These are phyloP conservation scores for Castanea sativa DNA, from an alignment of 306 rosid genomes.

Conservation along the genomic window DNA sequence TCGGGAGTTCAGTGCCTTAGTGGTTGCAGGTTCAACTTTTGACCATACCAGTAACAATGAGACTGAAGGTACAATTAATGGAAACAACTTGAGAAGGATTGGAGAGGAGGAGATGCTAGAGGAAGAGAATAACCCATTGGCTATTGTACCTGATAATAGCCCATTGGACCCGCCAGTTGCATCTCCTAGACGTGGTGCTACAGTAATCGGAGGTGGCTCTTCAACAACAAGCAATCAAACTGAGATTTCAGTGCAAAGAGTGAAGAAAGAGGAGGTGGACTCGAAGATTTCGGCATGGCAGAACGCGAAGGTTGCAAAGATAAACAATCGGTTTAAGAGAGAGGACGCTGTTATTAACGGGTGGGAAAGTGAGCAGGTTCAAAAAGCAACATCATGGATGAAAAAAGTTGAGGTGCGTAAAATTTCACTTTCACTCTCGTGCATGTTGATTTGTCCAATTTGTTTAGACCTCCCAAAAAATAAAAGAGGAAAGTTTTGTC, in stretches of 20 bases:
- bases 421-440: not conserved
- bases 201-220: not conserved
- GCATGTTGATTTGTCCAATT: not conserved
- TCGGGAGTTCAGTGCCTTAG: conserved; percentile 88
- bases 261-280: conserved; percentile 97
- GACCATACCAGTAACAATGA: conserved; percentile 21
- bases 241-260: conserved; percentile 66
- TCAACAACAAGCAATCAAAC: not conserved
- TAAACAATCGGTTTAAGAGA: conserved; percentile 88
- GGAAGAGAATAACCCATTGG: conserved; percentile 73
- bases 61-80: conserved; percentile 11
- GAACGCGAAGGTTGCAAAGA: conserved; percentile 78
- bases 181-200: conserved; percentile 24
- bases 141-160: conserved; percentile 69
- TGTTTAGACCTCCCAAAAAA: not conserved
- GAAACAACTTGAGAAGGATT: conserved; percentile 52
- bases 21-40: conserved; percentile 73
- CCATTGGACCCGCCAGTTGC: conserved; percentile 33
- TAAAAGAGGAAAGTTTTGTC: not conserved
- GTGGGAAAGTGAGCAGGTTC: conserved; percentile 80
- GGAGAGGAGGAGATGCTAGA: conserved; percentile 65
- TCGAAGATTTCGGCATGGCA: conserved; percentile 95
- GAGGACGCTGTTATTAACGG: conserved; percentile 85
- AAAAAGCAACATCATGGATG: conserved; percentile 82
- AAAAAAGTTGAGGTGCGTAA: conserved; percentile 79